A percentile compares a stretch with the other conserved stretches of the same genome.
Conservation (phyloP, 257 asterid species). For the Rehmannia glutinosa region DNA sequence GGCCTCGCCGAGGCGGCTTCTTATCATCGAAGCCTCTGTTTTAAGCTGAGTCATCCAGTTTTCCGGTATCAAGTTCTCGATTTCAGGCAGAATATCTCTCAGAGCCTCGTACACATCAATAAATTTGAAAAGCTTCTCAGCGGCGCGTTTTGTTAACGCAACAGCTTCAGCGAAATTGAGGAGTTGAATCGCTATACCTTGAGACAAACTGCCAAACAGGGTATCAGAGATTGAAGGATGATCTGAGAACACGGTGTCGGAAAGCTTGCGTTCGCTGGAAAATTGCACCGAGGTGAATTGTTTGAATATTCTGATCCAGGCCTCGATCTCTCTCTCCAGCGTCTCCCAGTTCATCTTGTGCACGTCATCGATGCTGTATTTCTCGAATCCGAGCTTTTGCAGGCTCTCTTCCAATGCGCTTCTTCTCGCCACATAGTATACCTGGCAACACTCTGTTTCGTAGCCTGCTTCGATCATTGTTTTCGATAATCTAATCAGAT, state of each 20-base stretch:
- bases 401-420: conserved; percentile 58
- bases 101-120: conserved; percentile 67
- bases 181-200: conserved; percentile 41
- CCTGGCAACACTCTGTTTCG: conserved; percentile 65
- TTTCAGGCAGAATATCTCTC: conserved; percentile 33
- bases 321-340: conserved; percentile 61
- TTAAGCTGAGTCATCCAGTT: conserved; percentile 37
- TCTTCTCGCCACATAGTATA: conserved; percentile 49
- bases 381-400: conserved; percentile 54
- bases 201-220: conserved; percentile 34
- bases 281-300: conserved; percentile 32
- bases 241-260: conserved; percentile 35
- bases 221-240: conserved; percentile 28
- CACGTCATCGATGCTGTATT: conserved; percentile 71
- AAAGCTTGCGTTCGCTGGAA: conserved; percentile 48
- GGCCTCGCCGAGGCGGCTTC: conserved; percentile 60
- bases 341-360: conserved; percentile 72
- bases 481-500: conserved; percentile 34
- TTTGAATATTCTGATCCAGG: conserved; percentile 57
- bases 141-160: conserved; percentile 59
- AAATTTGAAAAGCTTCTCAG: conserved; percentile 75
- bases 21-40: conserved; percentile 48
- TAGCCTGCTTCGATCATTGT: conserved; percentile 58
- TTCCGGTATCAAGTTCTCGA: conserved; percentile 29
- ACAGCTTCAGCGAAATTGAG: conserved; percentile 71